These are phyloP conservation scores for Rhizodiscina lignyota DNA, from an alignment of 495 filamentous ascomycete species.

Conservation along the genomic window DNA sequence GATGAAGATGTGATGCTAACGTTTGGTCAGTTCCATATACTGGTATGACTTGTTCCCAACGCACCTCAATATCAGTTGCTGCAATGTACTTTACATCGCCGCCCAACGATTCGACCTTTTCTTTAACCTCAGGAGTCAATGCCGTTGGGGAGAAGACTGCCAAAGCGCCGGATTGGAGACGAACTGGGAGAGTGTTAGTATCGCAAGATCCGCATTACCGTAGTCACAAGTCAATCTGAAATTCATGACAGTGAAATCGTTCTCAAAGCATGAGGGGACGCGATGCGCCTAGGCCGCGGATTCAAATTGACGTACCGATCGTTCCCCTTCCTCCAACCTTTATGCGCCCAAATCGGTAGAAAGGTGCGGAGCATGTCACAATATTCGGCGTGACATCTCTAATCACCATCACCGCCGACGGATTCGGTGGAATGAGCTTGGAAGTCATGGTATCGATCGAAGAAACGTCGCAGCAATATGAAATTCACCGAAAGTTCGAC, in stretches of 20 bases:
- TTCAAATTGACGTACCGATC: slow-evolving; percentile 53
- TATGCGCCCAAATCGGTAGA: slow-evolving; percentile 60
- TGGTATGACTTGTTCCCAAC: neutral
- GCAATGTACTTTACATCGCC: slow-evolving; percentile 72
- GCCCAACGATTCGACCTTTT: slow-evolving; percentile 39
- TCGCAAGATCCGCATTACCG: too few relatives aligned
- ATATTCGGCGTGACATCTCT: slow-evolving; percentile 58
- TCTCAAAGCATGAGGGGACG: too few relatives aligned
- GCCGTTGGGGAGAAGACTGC: slow-evolving; percentile 85
- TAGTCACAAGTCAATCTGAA: too few relatives aligned
- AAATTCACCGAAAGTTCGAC: too few relatives aligned
- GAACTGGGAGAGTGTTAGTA: slow-evolving; percentile 33
- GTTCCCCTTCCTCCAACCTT: slow-evolving; percentile 81
- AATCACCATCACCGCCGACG: slow-evolving; percentile 70
- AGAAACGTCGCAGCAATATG: too few relatives aligned
- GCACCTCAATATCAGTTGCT: slow-evolving; percentile 58
- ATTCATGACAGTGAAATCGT: too few relatives aligned
- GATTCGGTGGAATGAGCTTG: slow-evolving; percentile 44
- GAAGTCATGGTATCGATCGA: slow-evolving; percentile 17
- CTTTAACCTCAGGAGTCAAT: slow-evolving; percentile 60
- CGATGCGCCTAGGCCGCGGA: too few relatives aligned
- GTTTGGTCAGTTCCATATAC: neutral
- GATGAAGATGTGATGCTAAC: slow-evolving; percentile 70
- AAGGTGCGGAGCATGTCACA: slow-evolving; percentile 69
- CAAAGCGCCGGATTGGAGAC: slow-evolving; percentile 55